Percentiles rank a stretch among this genome's conserved stretches.
Evolutionary conservation across 2,329 filamentous ascomycete species (phyloP).

Genomic region (Aureobasidium sp.): DNA sequence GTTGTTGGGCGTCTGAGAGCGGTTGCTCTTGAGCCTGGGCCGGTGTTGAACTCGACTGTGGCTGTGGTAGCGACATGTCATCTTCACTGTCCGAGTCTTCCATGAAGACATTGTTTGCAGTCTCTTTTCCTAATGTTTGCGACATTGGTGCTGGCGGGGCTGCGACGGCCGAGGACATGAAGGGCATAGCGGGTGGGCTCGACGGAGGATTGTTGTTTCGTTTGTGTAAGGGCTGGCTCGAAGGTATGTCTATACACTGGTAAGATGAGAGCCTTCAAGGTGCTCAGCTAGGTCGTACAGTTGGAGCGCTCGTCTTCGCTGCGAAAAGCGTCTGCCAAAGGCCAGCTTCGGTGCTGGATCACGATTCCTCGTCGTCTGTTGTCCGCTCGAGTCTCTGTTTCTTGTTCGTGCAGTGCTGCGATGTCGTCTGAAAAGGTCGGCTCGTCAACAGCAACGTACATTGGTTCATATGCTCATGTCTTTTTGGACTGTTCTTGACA

Average conservation of each 20-base stretch:
- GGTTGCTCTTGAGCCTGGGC: neutral
- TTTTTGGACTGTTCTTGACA: neutral
- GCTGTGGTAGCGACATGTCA: neutral
- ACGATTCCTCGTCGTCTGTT: slow-evolving; percentile 41
- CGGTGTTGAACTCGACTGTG: neutral
- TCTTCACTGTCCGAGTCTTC: slow-evolving; percentile 38
- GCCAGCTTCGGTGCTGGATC: slow-evolving; percentile 47
- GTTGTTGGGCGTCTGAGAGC: neutral
- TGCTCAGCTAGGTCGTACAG: neutral
- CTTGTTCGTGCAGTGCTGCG: slow-evolving; percentile 37
- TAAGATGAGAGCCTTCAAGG: neutral
- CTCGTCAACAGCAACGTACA: neutral
- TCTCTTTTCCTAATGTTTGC: slow-evolving; percentile 32
- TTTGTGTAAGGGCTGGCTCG: neutral
- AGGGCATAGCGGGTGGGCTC: slow-evolving; percentile 54
- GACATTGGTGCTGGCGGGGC: slow-evolving; percentile 35
- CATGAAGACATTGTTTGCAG: slow-evolving; percentile 29
- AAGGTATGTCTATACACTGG: neutral
- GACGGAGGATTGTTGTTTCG: slow-evolving; percentile 25
- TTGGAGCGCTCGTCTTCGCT: slow-evolving; percentile 39
- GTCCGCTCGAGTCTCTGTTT: slow-evolving; percentile 38
- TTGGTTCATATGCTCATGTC: slow-evolving; percentile 3
- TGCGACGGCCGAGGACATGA: slow-evolving; percentile 52
- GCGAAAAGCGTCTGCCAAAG: slow-evolving; percentile 39
- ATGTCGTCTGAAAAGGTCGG: slow-evolving; percentile 24